phyloP scores from a whole-genome alignment of 176 grass and related monocot species.

The Aegilops sharonensis region DNA sequence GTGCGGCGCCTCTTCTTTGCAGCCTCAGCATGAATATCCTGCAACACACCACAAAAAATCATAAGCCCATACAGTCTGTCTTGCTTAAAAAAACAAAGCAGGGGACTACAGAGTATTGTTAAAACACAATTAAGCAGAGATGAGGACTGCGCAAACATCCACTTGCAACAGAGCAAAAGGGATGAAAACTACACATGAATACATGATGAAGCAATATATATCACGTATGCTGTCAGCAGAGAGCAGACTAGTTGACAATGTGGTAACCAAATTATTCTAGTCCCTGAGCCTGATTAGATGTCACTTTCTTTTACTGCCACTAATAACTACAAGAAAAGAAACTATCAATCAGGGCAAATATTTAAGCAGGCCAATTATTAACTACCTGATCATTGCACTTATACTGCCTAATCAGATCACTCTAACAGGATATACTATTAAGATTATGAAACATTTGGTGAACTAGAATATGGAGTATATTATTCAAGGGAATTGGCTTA shows the following conservation, averaged over 20 bases:
- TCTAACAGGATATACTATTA: neutral
- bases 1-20: conserved; percentile 40
- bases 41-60: neutral
- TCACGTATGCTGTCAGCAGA: neutral
- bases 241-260: too few species aligned
- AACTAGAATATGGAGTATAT: neutral
- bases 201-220: neutral
- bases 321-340: neutral
- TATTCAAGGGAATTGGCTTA: neutral
- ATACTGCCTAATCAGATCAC: neutral
- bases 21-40: conserved; percentile 44
- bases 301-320: neutral
- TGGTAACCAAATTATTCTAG: neutral
- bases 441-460: neutral
- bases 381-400: neutral
- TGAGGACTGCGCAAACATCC: neutral
- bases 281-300: neutral
- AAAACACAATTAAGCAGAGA: neutral
- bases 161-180: neutral
- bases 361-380: neutral
- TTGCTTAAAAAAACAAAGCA: too few species aligned
- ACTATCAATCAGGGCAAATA: neutral
- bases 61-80: neutral
- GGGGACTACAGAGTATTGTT: too few species aligned
- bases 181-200: neutral